Base-by-base conservation (phyloP, 495 filamentous ascomycete genomes). In the Neurospora discreta region DNA sequence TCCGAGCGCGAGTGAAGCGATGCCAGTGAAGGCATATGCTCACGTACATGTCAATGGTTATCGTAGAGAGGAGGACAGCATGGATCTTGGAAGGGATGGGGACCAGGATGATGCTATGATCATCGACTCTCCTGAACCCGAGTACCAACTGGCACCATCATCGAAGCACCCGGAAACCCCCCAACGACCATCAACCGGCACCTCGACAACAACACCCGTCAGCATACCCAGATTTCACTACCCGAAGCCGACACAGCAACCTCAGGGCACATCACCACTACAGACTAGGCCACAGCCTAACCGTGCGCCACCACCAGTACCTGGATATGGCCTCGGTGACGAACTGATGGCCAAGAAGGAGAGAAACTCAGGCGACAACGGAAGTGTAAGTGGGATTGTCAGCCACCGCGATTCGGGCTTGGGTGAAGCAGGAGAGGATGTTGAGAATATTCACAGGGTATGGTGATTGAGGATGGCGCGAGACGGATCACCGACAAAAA, bases 241-340 rank as follows among this genome's bases (percentile, higher is more conserved):
- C 69, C 74, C 75, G 20, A 72, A 73, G 15, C 73, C 71, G 23
- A 65, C 74, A 72, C 69, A 39, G n/a, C 40, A 43, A 23, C 38
- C 69, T 13, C 36, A 39, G 16, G 13, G 68, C 68, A 11, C n/a
- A 41, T 69, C 71, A 70, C 74, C 78, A 52, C 72, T 82, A 39
- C 74, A 75, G 30, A 73, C 82, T 7, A 72, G 81, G 18, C 76
- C 79, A 11, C 79, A 82, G 52, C 75, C 68, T 23, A 82, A 83
- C 65, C 77, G 79, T n/a, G 81, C 82, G 13, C 79, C 83, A 36
- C 80, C 83, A 13, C 70, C 73, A 38, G 79, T 82, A 39, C 81
- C 82, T 71, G 23, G 40, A 16, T 42, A 52, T 70, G 42, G 69
- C 30, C 41, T 33, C n/a, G 40, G 16, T 23, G 40, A 33, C 23